Evolutionary conservation across 306 rosid species (phyloP), one percentile per base, ranked within the genome.

Genomic region (Aeschynomene evenia): DNA sequence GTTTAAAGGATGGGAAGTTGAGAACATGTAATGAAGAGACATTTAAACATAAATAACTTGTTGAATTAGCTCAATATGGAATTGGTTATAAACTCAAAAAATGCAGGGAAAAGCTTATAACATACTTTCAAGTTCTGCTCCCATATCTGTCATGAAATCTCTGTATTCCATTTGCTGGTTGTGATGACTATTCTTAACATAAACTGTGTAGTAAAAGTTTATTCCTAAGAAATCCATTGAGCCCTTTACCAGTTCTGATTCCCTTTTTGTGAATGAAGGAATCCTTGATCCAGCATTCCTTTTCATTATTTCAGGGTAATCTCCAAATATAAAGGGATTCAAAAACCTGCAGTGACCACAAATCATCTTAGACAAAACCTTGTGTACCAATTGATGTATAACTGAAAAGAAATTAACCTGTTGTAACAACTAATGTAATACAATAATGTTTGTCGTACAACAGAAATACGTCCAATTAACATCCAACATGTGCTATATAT

Each of bases 141-240:
- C 67, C 48, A 64, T 7, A 61, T 83, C 85, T 68, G 49, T 10
- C 0, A 5, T 0, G 29, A 7, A 43, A 22, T 70, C 75, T 73
- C 86, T 70, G 6, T 15, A 10, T 48, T 75, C 39, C 13, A 11
- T 16, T 22, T 10, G 56, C 11, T 52, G 19, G 56, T 48, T 79
- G 22, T 8, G 2, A 9, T 81, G 62, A 59, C 46, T 9, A 61
- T 84, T 81, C 45, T 84, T 80, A 54, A 67, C 45, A 9, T 16
- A 39, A 2, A 9, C 2, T n/a, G 66, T 33, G 21, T 0, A 1
- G 67, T 88, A 90, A 76, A 69, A 76, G 37, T 74, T 81, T 11
- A 88, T 12, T 40, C 95, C 95, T 2, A 82, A 5, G 78, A 88
- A 90, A 51, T 88, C 97, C 29, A 76, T 78, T 31, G 92, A 84